phyloP scores from a whole-genome alignment of 306 rosid species.

The Herpetospermum pedunculosum region DNA sequence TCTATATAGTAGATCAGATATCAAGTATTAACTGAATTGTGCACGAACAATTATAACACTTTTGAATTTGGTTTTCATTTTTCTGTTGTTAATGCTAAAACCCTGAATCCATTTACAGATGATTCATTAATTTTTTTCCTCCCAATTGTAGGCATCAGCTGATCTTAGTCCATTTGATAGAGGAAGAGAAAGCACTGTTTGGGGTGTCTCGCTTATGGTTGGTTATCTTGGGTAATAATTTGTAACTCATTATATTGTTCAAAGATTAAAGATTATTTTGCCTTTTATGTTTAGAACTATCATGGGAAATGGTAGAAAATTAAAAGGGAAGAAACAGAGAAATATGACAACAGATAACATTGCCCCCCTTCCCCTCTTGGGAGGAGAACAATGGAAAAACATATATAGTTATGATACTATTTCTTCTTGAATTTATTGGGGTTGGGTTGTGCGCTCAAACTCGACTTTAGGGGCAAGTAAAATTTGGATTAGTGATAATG shows the following conservation, averaged over 20 bases:
- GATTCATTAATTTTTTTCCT: slow-evolving; percentile 16
- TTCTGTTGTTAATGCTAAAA: neutral
- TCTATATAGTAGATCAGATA: neutral
- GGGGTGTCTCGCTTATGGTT: slow-evolving; percentile 82
- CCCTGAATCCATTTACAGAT: neutral
- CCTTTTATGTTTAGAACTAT: neutral
- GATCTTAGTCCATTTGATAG: slow-evolving; percentile 62
- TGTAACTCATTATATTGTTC: slow-evolving; percentile 9
- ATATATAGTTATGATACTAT: neutral
- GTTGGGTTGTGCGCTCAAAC: neutral
- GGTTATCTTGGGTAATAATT: slow-evolving; percentile 86
- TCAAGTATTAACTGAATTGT: neutral
- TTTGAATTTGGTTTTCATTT: neutral
- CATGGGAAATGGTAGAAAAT: neutral
- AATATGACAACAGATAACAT: neutral
- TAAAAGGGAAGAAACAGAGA: neutral
- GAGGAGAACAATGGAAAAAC: neutral
- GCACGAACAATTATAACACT: neutral
- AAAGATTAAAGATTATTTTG: neutral
- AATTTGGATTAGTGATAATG: neutral
- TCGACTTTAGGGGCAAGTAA: neutral
- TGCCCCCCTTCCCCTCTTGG: neutral
- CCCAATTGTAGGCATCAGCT: slow-evolving; percentile 62
- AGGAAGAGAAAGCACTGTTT: slow-evolving; percentile 92
- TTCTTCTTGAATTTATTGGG: neutral